Evolutionary conservation across 306 rosid genomes (phyloP).

Genomic region (Rosa multiflora): DNA sequence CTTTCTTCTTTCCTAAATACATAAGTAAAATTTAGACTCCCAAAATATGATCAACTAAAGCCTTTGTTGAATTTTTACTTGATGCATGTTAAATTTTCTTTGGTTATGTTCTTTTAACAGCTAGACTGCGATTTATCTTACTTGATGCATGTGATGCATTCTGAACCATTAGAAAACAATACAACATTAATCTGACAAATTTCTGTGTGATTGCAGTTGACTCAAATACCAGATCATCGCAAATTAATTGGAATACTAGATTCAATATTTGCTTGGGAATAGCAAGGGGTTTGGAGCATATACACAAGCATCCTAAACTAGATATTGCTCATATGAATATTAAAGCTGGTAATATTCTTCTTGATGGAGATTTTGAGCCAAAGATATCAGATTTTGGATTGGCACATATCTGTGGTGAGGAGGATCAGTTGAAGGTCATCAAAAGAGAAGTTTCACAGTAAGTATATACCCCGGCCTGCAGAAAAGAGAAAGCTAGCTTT

Average conservation of each 20-base stretch:
- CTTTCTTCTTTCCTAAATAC: background rate
- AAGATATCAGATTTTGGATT: constrained; percentile 15
- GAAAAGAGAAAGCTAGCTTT: too few species aligned
- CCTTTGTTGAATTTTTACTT: too few species aligned
- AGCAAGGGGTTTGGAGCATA: constrained; percentile 21
- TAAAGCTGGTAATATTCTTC: constrained; percentile 25
- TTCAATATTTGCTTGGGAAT: constrained; percentile 18
- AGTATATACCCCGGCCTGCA: too few species aligned
- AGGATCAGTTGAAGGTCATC: background rate
- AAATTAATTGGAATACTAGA: background rate
- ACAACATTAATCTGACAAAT: too few species aligned
- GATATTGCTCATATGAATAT: constrained; percentile 12
- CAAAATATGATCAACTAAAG: too few species aligned
- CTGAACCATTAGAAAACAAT: too few species aligned
- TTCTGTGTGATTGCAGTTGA: background rate
- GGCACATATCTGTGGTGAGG: background rate
- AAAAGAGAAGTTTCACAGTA: constrained; percentile 2
- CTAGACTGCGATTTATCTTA: too few species aligned
- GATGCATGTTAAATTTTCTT: too few species aligned
- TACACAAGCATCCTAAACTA: constrained; percentile 10
- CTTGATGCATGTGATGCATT: too few species aligned
- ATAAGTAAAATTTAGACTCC: background rate
- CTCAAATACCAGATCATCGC: background rate
- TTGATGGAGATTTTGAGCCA: too few species aligned
- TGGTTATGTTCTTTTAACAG: too few species aligned